phyloP scores from a whole-genome alignment of 495 filamentous ascomycete species.

The Chaetomium cochliodes region DNA sequence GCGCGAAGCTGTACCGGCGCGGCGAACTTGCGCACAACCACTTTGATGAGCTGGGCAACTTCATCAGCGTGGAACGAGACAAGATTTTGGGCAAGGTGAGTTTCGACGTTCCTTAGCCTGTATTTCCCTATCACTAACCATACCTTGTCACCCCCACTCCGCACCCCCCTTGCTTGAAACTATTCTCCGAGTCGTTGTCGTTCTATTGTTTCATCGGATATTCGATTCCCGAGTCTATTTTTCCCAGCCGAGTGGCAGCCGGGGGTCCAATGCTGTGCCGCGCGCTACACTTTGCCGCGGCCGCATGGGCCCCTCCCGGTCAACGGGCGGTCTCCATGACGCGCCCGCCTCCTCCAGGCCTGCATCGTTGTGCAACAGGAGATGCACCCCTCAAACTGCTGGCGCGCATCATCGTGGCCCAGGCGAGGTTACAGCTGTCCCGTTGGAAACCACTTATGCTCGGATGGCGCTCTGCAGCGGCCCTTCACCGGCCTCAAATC shows the following conservation, averaged over 20 bases:
- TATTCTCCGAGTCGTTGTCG: not conserved
- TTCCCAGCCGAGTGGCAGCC: constrained; percentile 21
- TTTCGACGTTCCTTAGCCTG: constrained; percentile 29
- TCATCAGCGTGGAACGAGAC: constrained; percentile 82
- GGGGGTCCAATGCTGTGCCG: constrained; percentile 23
- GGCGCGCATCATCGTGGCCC: constrained; percentile 14
- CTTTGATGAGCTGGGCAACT: constrained; percentile 85
- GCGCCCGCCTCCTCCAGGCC: not conserved
- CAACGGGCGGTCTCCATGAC: not conserved
- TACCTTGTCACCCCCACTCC: not conserved
- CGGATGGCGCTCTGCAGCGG: not conserved
- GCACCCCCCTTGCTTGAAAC: not conserved
- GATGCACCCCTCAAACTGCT: constrained; percentile 8
- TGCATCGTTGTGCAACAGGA: not conserved
- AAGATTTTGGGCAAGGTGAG: constrained; percentile 75
- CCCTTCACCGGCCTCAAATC: not conserved
- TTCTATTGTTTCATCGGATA: constrained; percentile 15
- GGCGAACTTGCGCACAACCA: constrained; percentile 70
- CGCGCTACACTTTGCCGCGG: constrained; percentile 18
- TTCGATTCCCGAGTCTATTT: constrained; percentile 10
- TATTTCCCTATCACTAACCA: not conserved
- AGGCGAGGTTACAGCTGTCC: not conserved
- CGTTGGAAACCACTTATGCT: not conserved
- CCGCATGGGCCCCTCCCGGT: constrained; percentile 10
- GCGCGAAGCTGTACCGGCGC: constrained; percentile 77